phyloP scores from a whole-genome alignment of 2,329 filamentous ascomycete genomes.

The Biscogniauxia sp. region DNA sequence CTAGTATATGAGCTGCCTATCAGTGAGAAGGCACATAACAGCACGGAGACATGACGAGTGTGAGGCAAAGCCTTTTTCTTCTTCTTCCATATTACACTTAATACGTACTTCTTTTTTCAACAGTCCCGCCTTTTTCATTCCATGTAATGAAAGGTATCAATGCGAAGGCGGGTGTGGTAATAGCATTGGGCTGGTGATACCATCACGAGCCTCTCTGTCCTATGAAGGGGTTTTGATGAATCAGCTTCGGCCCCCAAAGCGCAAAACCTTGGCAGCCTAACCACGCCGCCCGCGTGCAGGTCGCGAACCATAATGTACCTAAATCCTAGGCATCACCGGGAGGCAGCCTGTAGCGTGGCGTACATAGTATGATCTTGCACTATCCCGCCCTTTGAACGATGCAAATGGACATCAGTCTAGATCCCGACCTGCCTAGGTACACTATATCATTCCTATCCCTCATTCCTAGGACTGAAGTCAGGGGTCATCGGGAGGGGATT shows the following conservation, averaged over 20 bases:
- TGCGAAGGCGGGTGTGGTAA: background rate
- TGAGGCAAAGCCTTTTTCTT: too few species aligned
- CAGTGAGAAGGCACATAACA: too few species aligned
- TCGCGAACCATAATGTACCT: background rate
- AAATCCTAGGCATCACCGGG: background rate
- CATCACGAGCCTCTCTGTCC: background rate
- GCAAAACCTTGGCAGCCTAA: background rate
- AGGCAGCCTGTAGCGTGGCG: background rate
- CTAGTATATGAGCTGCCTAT: too few species aligned
- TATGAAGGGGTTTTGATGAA: background rate
- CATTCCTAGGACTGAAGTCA: too few species aligned
- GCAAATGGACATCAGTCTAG: background rate
- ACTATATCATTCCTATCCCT: too few species aligned
- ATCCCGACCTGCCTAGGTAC: too few species aligned
- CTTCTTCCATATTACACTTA: too few species aligned
- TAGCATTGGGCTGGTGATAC: background rate
- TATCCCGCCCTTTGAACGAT: background rate
- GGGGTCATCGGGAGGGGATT: too few species aligned
- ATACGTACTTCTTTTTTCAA: too few species aligned
- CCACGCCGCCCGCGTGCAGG: background rate
- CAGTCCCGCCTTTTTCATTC: too few species aligned
- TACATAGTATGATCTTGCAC: background rate
- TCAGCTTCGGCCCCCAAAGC: background rate
- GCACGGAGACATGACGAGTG: too few species aligned
- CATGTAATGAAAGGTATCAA: too few species aligned